Base-by-base conservation (phyloP, 2,329 filamentous ascomycete genomes). In the Beauveria asiatica region DNA sequence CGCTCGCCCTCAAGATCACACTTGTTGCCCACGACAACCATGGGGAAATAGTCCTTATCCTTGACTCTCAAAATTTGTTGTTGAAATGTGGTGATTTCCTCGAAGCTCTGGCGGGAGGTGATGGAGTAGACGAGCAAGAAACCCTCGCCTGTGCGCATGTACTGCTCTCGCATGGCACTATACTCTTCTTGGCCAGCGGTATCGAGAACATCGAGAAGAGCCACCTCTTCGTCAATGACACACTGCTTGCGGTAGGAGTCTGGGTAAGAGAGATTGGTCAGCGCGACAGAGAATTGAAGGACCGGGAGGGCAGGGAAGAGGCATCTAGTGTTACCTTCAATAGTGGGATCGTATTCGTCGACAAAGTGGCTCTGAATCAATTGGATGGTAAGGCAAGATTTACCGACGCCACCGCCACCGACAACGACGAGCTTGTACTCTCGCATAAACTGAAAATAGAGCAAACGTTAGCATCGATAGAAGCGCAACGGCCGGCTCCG, bases 171-270 rank as follows among this genome's bases (percentile, higher is more conserved):
- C 94, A 99, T 97, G 58, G 94, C 94, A 61, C 92, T 96, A 81
- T 97, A 99, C 79, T 99, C 94, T 78, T 99, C 94, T 76, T 99
- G 94, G 62, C 94, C 94, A 64, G 94, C 94, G 59, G 94, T 99
- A 76, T 99, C 94, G 74, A 97, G 87, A 65, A 99, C 94, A 76
- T 99, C 94, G 75, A 99, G 88, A 63, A 99, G 84, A 56, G 94
- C 94, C 67, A 97, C 92, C 78, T 99, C 94, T 69, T 97, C 94
- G 74, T 99, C 94, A 74, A 99, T 96, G 69, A 96, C 88, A 75
- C 94, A 97, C 83, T 97, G 94, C 87, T 99, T 99, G 80, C 94
- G 92, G 83, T 99, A 99, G 64, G 94, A 97, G 74, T 99, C 94
- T 99, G 23, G 11, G n/a, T 39, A 16, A 25, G 19, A 9, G 48